phyloP scores from a whole-genome alignment of 805 yeast species.

The Candida boleticola region DNA sequence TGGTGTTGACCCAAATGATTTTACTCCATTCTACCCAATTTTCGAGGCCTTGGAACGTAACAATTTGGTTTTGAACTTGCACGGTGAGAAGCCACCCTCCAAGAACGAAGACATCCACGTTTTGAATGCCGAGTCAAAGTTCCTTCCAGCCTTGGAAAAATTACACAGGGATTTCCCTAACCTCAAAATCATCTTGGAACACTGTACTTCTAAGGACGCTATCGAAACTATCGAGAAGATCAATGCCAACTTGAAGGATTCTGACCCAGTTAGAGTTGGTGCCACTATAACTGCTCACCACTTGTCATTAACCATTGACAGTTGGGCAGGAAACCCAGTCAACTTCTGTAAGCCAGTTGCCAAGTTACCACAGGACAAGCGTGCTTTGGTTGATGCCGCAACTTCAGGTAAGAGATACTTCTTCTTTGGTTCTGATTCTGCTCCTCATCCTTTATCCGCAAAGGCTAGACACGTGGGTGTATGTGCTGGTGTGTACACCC shows the following conservation, averaged over 20 bases:
- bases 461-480: conserved; percentile 80
- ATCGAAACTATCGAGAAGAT: conserved; percentile 70
- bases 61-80: conserved; percentile 77
- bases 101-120: conserved; percentile 71
- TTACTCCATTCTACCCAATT: conserved; percentile 82
- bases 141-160: conserved; percentile 82
- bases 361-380: conserved; percentile 79
- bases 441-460: conserved; percentile 87
- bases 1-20: conserved; percentile 93
- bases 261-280: conserved; percentile 57
- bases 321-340: conserved; percentile 95
- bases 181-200: conserved; percentile 85
- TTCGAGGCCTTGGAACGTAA: conserved; percentile 85
- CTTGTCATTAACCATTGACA: conserved; percentile 80
- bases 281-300: conserved; percentile 98
- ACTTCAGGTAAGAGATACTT: conserved; percentile 88
- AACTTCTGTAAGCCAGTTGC: conserved; percentile 98
- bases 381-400: conserved; percentile 83
- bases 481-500: conserved; percentile 98
- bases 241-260: conserved; percentile 40
- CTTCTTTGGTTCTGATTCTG: conserved; percentile 96
- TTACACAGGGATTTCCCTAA: conserved; percentile 82
- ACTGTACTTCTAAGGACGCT: conserved; percentile 91
- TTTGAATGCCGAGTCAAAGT: conserved; percentile 89
- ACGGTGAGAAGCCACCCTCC: conserved; percentile 86